Evolutionary conservation across 805 yeast species (phyloP).

Genomic region (Limtongia smithiae): DNA sequence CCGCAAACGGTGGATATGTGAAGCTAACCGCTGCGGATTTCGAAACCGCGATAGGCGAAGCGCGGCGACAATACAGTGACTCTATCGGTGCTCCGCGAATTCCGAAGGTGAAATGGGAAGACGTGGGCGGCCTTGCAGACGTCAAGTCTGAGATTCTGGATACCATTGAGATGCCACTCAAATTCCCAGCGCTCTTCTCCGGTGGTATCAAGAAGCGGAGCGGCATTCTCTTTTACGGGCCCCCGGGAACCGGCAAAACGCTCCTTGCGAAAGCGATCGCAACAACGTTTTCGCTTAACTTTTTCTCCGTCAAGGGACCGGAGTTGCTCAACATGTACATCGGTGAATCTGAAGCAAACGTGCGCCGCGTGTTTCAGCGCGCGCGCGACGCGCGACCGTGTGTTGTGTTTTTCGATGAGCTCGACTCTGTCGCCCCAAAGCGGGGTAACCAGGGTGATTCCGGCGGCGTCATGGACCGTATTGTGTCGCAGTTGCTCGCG

Average conservation of each 20-base stretch:
- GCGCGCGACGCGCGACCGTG: conserved; percentile 98
- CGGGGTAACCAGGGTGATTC: conserved; percentile 98
- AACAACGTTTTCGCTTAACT: conserved; percentile 87
- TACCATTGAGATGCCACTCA: conserved; percentile 92
- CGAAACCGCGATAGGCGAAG: conserved; percentile 67
- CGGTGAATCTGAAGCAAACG: conserved; percentile 98
- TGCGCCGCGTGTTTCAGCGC: conserved; percentile 84
- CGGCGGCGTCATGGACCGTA: conserved; percentile 98
- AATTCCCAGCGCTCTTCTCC: conserved; percentile 83
- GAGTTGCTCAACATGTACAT: conserved; percentile 95
- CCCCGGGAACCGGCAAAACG: conserved; percentile 98
- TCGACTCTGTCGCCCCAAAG: conserved; percentile 97
- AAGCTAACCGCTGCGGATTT: conserved; percentile 58
- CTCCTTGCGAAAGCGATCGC: conserved; percentile 96
- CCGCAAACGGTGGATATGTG: conserved; percentile 56
- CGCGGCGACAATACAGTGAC: conserved; percentile 83
- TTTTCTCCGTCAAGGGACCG: conserved; percentile 96
- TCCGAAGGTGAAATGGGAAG: conserved; percentile 95
- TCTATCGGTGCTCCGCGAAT: conserved; percentile 96
- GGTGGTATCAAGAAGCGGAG: conserved; percentile 90
- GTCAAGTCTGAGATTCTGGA: conserved; percentile 92
- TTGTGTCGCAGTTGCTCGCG: conserved; percentile 90
- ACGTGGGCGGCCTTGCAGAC: conserved; percentile 89
- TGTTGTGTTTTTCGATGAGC: conserved; percentile 94
- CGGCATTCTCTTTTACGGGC: conserved; percentile 96